Base-by-base conservation (phyloP, 768 basidiomycete genomes). In the Phaeotremella skinneri region DNA sequence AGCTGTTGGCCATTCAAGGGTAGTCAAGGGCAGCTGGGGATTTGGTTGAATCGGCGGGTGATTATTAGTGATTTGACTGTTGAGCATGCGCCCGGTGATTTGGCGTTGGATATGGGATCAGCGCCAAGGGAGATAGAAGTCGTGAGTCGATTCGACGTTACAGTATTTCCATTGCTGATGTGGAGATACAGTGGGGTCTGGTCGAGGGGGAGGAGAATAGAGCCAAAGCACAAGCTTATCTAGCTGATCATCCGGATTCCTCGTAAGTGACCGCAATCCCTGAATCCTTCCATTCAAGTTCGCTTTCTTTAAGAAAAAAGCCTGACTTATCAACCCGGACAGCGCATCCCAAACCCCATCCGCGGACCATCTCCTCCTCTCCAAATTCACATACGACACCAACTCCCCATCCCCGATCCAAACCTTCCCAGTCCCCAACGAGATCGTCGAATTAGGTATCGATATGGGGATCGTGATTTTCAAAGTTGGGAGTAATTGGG, bases 1-100 rank as follows among this genome's bases (percentile, higher is more conserved):
- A 83, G 87, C 56, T 99, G 94, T 78, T 99, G 94, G 92, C 90
- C 94, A 1, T 91, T 98, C 79, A 79, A 79, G 4, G 93, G 93
- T 0, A 68, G 81, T 17, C 75, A 82, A 49, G 94, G 93, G 2
- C 89, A 89, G 69, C 79, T 98, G 9, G 94, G 90, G 3, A 85
- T 99, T 29, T 80, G 81, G 32, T 84, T 99, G 27, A 85, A 85
- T 1, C 82, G 83, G 4, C 80, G 81, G n/a, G 80, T 83, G 6
- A 80, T 81, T 43, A 80, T 87, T 41, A 78, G 80, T 16, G 85
- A 85, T 64, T 79, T 99, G 51, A 91, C 90, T 9, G 82, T 90
- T 21, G 94, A 98, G 70, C 94, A 99, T 74, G 85, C 91, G 13
- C 81, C 91, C 21, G 81, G 79, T 59, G 92, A 94, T 63, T 80